Percentiles rank a stretch among this genome's conserved stretches.
These are phyloP conservation scores for Leccinum arenicola DNA, from an alignment of 768 basidiomycete genomes.

Conservation along the genomic window DNA sequence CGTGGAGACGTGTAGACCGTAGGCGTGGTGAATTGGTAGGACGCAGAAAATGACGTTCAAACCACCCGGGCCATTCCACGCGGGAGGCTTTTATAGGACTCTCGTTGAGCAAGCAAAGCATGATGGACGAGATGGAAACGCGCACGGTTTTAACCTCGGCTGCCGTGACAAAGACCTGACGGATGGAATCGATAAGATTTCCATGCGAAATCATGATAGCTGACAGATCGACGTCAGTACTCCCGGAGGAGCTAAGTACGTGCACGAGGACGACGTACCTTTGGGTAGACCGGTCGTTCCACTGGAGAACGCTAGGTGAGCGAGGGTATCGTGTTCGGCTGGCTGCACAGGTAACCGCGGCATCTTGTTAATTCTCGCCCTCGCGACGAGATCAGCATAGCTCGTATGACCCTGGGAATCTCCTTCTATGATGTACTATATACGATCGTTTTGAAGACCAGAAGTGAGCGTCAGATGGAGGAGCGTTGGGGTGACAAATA, in stretches of 20 bases:
- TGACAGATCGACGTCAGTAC: slow-evolving; percentile 25
- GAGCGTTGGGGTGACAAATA: slow-evolving; percentile 51
- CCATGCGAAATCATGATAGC: slow-evolving; percentile 73
- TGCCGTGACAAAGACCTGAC: slow-evolving; percentile 34
- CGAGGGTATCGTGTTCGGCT: slow-evolving; percentile 52
- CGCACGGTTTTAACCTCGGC: slow-evolving; percentile 39
- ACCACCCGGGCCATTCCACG: slow-evolving; percentile 41
- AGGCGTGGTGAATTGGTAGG: slow-evolving; percentile 68
- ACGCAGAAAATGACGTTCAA: slow-evolving; percentile 52
- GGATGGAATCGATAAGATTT: slow-evolving; percentile 48
- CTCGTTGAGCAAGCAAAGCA: not conserved
- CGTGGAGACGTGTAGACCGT: slow-evolving; percentile 50
- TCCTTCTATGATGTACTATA: slow-evolving; percentile 49
- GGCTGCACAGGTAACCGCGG: slow-evolving; percentile 42
- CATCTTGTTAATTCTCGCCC: slow-evolving; percentile 35
- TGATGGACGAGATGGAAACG: not conserved
- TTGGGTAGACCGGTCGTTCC: slow-evolving; percentile 77
- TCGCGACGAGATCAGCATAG: slow-evolving; percentile 44
- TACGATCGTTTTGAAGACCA: slow-evolving; percentile 37
- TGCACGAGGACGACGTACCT: slow-evolving; percentile 38
- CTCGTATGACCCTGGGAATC: slow-evolving; percentile 37
- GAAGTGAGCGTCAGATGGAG: slow-evolving; percentile 40
- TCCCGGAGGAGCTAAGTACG: not conserved
- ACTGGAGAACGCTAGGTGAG: slow-evolving; percentile 74
- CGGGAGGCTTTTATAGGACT: slow-evolving; percentile 33